Conservation (phyloP, 2,329 filamentous ascomycete species). For the Aspergillus sp. region DNA sequence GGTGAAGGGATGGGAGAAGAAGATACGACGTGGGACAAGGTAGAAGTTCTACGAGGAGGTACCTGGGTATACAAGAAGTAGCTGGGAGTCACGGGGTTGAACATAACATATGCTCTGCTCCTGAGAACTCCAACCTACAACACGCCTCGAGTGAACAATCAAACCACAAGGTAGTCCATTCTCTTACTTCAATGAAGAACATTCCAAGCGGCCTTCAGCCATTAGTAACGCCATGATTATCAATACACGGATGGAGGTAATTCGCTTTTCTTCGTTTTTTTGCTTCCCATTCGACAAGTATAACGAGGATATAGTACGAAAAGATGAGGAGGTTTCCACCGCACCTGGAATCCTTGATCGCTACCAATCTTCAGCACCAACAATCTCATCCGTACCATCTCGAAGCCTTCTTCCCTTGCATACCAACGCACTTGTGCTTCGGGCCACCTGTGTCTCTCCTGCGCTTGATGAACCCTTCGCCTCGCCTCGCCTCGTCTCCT, state of each 20-base stretch:
- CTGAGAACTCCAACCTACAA: too few species aligned
- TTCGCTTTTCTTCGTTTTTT: slow-evolving; percentile 10
- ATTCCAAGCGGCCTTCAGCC: too few species aligned
- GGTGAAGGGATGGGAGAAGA: not conserved
- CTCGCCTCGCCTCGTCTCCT: slow-evolving; percentile 27
- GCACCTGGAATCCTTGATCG: slow-evolving; percentile 20
- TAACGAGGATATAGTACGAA: slow-evolving; percentile 19
- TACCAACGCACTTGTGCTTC: slow-evolving; percentile 24
- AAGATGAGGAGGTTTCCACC: slow-evolving; percentile 20
- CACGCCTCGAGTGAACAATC: too few species aligned
- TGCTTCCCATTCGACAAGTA: slow-evolving; percentile 21
- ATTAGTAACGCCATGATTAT: too few species aligned
- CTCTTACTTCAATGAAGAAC: too few species aligned
- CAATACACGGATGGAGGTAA: not conserved
- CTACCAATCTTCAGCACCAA: slow-evolving; percentile 23
- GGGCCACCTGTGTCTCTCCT: slow-evolving; percentile 26
- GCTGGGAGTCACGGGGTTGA: not conserved
- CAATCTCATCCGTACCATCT: slow-evolving; percentile 22
- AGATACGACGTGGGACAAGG: not conserved
- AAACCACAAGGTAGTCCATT: too few species aligned
- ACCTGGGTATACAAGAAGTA: not conserved
- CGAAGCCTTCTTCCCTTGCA: slow-evolving; percentile 25
- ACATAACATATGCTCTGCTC: not conserved
- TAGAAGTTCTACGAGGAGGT: not conserved
- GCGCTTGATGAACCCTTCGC: slow-evolving; percentile 29